Base-by-base conservation (phyloP, 2,329 filamentous ascomycete species). In the Sporothrix curviconia region DNA sequence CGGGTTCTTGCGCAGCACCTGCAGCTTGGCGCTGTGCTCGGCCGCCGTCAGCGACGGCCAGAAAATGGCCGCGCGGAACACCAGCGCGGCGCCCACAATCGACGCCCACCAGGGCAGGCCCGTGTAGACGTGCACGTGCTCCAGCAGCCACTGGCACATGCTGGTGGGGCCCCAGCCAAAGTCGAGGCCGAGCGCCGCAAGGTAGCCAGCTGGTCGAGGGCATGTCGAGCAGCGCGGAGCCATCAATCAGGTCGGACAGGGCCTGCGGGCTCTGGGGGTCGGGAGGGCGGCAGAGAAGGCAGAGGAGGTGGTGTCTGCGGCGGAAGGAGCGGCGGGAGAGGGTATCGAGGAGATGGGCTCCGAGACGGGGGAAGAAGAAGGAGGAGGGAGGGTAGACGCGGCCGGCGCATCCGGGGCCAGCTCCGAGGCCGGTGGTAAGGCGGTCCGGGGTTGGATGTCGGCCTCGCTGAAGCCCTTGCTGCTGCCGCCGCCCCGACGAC, bases 61-160 rank as follows among this genome's bases (percentile, higher is more conserved):
- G 66, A 92, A 76, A 63, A 94, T 76, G 49, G 75, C 67, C 8
- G 78, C 59, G 60, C 92, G 89, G 60, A 92, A 73, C 7, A 83
- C 59, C 1, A 91, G 34, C 34, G 87, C 85, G 0, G 86, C 81
- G 4, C 78, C 71, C 44, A 86, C 71, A 65, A 96, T 87, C 59
- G 88, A 83, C 1, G 76, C 84, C 78, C 89, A 91, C 94, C 94
- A 97, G 12, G 90, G 89, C 56, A 90, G 72, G 36, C 87, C 90
- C 1, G 71, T 74, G 64, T 80, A 86, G 60, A 96, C 77, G 72
- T 99, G 90, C 40, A 95, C 69, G 68, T 92, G 84, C 76, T 99
- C 94, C 11, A 97, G 74, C 3, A 82, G 22, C 78, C 80, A 92
- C 73, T 96, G 80, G 70, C 94, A 84, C 15, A 83, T 63, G 4